Conservation (phyloP, 768 basidiomycete species). For the Saitozyma podzolica region DNA sequence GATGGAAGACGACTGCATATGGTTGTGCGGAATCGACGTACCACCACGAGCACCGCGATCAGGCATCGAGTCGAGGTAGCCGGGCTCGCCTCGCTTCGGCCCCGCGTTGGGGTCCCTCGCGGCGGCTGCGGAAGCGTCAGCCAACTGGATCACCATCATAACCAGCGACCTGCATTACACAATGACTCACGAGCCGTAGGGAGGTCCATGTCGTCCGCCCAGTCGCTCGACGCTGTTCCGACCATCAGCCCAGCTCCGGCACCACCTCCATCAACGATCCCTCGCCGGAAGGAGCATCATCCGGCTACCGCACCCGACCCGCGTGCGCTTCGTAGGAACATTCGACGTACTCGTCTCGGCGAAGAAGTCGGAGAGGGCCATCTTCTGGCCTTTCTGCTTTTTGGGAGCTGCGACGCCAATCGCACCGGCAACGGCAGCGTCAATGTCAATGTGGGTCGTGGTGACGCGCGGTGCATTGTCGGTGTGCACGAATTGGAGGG, state of each 20-base stretch:
- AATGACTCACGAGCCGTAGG: constrained; percentile 82
- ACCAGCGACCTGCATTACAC: constrained; percentile 10
- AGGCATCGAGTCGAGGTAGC: constrained; percentile 52
- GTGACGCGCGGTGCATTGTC: too few species aligned
- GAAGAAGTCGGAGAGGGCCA: constrained; percentile 88
- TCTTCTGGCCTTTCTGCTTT: constrained; percentile 81
- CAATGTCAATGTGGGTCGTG: too few species aligned
- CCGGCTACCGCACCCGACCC: not conserved
- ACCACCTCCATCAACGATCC: not conserved
- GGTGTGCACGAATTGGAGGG: too few species aligned
- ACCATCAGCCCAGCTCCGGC: not conserved
- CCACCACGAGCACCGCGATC: constrained; percentile 30
- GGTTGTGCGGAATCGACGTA: not conserved
- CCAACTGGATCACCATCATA: not conserved
- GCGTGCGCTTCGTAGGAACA: not conserved
- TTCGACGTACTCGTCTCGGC: constrained; percentile 66
- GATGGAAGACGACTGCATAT: not conserved
- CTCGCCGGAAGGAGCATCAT: not conserved
- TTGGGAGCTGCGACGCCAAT: constrained; percentile 67
- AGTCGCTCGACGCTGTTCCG: constrained; percentile 75
- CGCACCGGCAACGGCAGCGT: not conserved
- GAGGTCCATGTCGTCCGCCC: constrained; percentile 99
- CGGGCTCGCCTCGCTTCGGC: constrained; percentile 47
- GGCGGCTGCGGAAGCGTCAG: constrained; percentile 27
- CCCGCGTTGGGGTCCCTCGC: constrained; percentile 37